A percentile compares a stretch with the other conserved stretches of the same genome.
These are phyloP conservation scores for Calophaca sinica DNA, from an alignment of 306 rosid species.

Conservation along the genomic window DNA sequence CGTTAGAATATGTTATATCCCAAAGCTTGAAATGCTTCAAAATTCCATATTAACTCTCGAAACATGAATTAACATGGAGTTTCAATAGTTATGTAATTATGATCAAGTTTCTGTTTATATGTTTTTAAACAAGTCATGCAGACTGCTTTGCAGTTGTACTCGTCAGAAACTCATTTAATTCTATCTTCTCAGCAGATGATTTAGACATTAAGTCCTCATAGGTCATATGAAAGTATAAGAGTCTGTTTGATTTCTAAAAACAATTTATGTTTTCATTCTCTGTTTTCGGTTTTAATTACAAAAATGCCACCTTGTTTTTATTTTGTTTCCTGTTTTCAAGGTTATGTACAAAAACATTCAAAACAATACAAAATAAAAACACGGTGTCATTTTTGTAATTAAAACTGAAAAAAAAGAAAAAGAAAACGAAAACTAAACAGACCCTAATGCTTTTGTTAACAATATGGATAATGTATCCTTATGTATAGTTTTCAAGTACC, in stretches of 20 bases:
- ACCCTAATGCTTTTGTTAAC: not conserved
- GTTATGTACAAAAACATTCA: not conserved
- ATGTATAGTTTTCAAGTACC: conserved; percentile 42
- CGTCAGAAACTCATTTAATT: not conserved
- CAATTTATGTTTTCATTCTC: not conserved
- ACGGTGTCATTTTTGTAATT: not conserved
- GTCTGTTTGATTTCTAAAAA: not conserved
- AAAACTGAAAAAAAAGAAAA: not conserved
- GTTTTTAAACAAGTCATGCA: not conserved
- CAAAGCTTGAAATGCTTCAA: conserved; percentile 11
- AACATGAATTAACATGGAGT: conserved; percentile 10
- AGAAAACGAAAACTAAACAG: not conserved
- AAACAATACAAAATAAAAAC: conserved; percentile 3
- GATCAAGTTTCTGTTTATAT: conserved; percentile 4
- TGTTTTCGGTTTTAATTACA: not conserved
- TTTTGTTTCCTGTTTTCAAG: not conserved
- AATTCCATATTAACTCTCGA: not conserved
- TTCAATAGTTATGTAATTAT: not conserved
- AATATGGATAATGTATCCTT: conserved; percentile 14
- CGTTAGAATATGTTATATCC: not conserved
- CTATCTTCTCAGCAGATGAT: conserved; percentile 16
- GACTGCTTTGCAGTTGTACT: not conserved
- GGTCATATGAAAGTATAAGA: not conserved
- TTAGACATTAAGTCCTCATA: not conserved
- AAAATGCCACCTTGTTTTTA: not conserved